A percentile compares a stretch with the other conserved stretches of the same genome.
Evolutionary conservation across 108 stramenopile species (phyloP).

Genomic region (Thalassiosira profunda): DNA sequence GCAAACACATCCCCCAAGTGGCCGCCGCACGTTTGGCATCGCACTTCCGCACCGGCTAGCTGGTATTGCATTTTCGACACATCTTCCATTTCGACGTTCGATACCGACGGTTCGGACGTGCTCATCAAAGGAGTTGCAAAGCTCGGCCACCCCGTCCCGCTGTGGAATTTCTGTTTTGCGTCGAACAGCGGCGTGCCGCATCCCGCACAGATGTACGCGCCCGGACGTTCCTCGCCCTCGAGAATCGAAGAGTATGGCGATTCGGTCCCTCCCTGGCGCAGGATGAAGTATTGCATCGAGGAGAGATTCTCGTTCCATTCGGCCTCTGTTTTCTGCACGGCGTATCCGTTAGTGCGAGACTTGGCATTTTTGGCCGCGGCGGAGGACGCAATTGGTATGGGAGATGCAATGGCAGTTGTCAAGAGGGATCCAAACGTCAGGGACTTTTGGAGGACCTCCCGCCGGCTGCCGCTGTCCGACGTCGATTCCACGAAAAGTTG

Average conservation of each 20-base stretch:
- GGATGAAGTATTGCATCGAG: constrained; percentile 65
- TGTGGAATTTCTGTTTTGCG: constrained; percentile 74
- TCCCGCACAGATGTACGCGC: constrained; percentile 81
- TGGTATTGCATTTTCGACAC: constrained; percentile 57
- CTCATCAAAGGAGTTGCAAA: constrained; percentile 53
- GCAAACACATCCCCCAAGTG: constrained; percentile 92
- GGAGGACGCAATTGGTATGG: too few relatives aligned
- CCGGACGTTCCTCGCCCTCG: constrained; percentile 69
- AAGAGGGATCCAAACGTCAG: too few relatives aligned
- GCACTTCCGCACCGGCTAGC: constrained; percentile 78
- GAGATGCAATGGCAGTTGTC: too few relatives aligned
- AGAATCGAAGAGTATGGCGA: constrained; percentile 70
- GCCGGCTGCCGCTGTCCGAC: too few relatives aligned
- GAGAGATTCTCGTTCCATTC: constrained; percentile 73
- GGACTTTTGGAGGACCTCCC: too few relatives aligned
- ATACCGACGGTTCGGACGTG: constrained; percentile 18
- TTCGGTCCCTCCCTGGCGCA: constrained; percentile 83
- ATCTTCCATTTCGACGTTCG: constrained; percentile 80
- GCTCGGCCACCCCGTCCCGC: constrained; percentile 68
- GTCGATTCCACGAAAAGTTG: too few relatives aligned
- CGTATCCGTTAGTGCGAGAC: constrained; percentile 61
- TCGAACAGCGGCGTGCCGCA: constrained; percentile 85
- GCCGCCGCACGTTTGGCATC: constrained; percentile 85
- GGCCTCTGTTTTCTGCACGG: constrained; percentile 59
- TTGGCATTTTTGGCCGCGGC: too few relatives aligned